Evolutionary conservation across 768 basidiomycete species (phyloP).

Genomic region (Hydnomerulius pinastri): DNA sequence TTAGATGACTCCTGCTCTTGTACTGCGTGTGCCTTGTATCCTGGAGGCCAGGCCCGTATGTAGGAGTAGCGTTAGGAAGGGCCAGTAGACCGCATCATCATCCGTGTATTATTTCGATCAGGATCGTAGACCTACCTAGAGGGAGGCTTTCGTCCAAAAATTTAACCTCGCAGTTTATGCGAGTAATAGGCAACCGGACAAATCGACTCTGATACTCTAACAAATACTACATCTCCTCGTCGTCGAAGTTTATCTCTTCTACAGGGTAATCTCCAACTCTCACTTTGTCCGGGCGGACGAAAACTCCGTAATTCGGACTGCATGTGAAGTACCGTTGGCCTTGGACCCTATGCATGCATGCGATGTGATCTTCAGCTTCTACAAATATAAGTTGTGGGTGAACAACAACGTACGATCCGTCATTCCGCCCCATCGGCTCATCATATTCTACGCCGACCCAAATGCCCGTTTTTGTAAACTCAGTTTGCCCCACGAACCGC

Average conservation of each 20-base stretch:
- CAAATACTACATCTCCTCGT: conserved; percentile 75
- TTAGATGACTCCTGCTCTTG: conserved; percentile 27
- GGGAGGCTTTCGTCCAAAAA: too few species aligned
- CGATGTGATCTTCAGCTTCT: neutral
- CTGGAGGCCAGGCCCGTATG: too few species aligned
- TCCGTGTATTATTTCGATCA: too few species aligned
- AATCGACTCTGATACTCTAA: too few species aligned
- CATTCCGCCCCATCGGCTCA: conserved; percentile 94
- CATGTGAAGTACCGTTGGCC: conserved; percentile 88
- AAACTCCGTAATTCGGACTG: conserved; percentile 74
- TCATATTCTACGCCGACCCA: conserved; percentile 97
- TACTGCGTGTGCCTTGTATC: neutral
- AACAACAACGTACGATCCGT: conserved; percentile 77
- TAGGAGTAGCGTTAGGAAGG: too few species aligned
- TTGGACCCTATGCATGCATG: conserved; percentile 58
- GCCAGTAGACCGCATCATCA: too few species aligned
- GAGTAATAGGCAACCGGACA: too few species aligned
- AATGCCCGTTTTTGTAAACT: conserved; percentile 63
- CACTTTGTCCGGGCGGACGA: conserved; percentile 83
- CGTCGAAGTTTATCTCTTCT: conserved; percentile 73
- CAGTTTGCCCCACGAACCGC: conserved; percentile 79
- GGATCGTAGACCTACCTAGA: too few species aligned
- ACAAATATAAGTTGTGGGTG: neutral
- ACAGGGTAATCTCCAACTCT: conserved; percentile 85
- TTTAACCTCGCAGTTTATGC: too few species aligned